Evolutionary conservation across 1,139 yeast genomes (phyloP).

Genomic region (Magnusiomyces sp.): DNA sequence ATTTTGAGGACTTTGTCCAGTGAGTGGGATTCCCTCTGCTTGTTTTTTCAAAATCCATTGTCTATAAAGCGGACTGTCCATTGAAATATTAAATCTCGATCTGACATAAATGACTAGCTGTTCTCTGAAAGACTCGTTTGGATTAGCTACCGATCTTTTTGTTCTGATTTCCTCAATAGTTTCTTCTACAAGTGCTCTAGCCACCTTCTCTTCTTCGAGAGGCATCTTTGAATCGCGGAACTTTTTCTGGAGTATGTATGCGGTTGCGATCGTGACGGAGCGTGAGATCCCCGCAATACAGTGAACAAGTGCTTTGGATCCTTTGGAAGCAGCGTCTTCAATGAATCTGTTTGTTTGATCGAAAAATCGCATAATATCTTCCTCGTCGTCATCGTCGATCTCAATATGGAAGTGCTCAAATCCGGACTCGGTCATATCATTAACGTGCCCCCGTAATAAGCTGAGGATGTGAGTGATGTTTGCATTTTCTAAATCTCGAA

Average conservation of each 20-base stretch:
- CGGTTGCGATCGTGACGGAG: conserved; percentile 62
- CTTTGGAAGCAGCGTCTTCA: conserved; percentile 44
- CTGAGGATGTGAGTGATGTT: conserved; percentile 63
- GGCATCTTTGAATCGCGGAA: not conserved
- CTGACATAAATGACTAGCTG: conserved; percentile 59
- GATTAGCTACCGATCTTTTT: conserved; percentile 50
- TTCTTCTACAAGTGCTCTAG: conserved; percentile 51
- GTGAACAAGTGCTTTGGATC: conserved; percentile 31
- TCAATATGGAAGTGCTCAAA: conserved; percentile 56
- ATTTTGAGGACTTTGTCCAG: conserved; percentile 21
- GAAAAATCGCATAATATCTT: conserved; percentile 57
- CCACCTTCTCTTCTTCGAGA: conserved; percentile 1
- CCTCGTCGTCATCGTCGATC: conserved; percentile 54
- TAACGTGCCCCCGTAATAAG: conserved; percentile 50
- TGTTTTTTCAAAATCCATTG: conserved; percentile 42
- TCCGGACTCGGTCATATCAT: conserved; percentile 19
- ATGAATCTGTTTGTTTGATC: conserved; percentile 58
- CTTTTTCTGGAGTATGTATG: conserved; percentile 54
- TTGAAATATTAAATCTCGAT: conserved; percentile 37
- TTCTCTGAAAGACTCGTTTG: conserved; percentile 68
- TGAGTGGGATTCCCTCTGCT: conserved; percentile 26
- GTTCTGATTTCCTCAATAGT: conserved; percentile 67
- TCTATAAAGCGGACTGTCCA: conserved; percentile 39
- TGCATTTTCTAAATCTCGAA: conserved; percentile 21
- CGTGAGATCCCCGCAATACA: conserved; percentile 82